Evolutionary conservation across 192 early-diverging fungal species (phyloP).

Genomic region (Coemansia biformis): DNA sequence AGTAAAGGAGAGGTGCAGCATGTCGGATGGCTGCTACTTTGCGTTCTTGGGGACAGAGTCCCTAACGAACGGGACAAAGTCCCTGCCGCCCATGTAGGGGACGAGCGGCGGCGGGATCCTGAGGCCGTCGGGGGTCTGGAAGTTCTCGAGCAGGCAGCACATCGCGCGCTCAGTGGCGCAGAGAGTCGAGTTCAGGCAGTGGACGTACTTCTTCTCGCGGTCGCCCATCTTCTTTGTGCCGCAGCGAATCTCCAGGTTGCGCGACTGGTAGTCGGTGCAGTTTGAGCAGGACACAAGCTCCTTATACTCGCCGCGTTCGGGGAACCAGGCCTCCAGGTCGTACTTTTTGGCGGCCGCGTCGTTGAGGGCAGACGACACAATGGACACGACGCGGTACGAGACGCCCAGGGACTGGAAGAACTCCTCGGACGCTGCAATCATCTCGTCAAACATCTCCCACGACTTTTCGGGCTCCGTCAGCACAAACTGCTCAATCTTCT

Average conservation of each 20-base stretch:
- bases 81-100: conserved; percentile 89
- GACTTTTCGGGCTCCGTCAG: conserved; percentile 94
- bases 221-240: conserved; percentile 97
- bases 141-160: conserved; percentile 94
- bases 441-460: conserved; percentile 98
- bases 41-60: conserved; percentile 37
- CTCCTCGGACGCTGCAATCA: conserved; percentile 85
- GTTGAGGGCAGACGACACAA: conserved; percentile 97
- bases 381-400: conserved; percentile 90
- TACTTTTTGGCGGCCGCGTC: conserved; percentile 99
- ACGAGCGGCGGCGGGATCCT: conserved; percentile 79
- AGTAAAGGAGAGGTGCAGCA: no score
- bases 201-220: conserved; percentile 90
- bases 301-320: conserved; percentile 95
- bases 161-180: conserved; percentile 93
- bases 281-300: conserved; percentile 98
- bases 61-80: conserved; percentile 77
- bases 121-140: conserved; percentile 87
- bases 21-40: no score
- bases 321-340: conserved; percentile 99
- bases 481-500: conserved; percentile 99
- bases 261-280: conserved; percentile 98
- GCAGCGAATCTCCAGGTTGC: conserved; percentile 89
- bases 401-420: conserved; percentile 94
- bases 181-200: conserved; percentile 95